A percentile compares a stretch with the other conserved stretches of the same genome.
phyloP scores from a whole-genome alignment of 192 early-diverging fungal species.

The Piromyces finnis region DNA sequence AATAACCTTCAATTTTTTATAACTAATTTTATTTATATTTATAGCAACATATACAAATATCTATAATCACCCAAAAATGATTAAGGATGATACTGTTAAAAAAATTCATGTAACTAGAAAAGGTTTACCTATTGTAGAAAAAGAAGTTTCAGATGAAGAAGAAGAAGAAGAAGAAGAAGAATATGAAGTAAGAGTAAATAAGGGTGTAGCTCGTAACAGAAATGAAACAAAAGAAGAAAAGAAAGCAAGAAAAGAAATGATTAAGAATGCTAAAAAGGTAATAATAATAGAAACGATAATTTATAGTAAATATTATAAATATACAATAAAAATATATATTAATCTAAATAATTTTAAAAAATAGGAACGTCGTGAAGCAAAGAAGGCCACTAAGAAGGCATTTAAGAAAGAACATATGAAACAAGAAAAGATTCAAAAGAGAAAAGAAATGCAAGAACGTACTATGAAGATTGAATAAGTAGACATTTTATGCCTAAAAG shows the following conservation, averaged over 20 bases:
- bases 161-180: conserved; percentile 10
- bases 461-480: neutral
- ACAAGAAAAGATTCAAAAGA: conserved; percentile 22
- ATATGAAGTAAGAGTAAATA: conserved; percentile 28
- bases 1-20: too few relatives aligned
- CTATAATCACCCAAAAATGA: conserved; percentile 8
- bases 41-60: conserved; percentile 1
- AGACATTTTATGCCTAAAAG: too few relatives aligned
- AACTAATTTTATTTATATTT: too few relatives aligned
- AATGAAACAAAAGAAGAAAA: conserved; percentile 85
- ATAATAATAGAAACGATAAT: neutral
- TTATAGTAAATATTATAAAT: too few relatives aligned
- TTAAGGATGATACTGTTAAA: conserved; percentile 13
- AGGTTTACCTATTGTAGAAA: conserved; percentile 7
- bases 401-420: conserved; percentile 50
- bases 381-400: conserved; percentile 63
- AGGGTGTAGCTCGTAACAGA: conserved; percentile 52
- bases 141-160: neutral
- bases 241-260: conserved; percentile 64
- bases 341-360: neutral
- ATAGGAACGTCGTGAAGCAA: conserved; percentile 42
- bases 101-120: conserved; percentile 33
- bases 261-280: conserved; percentile 70
- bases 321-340: too few relatives aligned
- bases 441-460: neutral